Evolutionary conservation across 139 green algal species (phyloP), one percentile per base, ranked within the genome.

Genomic region (Tetradesmus lagerheimii): DNA sequence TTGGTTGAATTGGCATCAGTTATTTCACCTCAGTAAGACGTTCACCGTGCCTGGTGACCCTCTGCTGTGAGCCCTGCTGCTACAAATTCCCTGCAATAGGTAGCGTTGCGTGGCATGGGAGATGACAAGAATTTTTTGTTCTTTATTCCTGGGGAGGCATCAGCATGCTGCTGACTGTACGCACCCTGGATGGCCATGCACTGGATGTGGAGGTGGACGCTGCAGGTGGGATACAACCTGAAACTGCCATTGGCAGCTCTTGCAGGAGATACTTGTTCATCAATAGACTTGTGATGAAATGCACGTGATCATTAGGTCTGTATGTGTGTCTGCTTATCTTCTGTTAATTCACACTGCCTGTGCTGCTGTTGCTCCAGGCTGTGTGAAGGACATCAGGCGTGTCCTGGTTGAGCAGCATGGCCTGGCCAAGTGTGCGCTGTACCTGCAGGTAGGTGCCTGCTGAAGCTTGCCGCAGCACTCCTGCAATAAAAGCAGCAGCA

Each of bases 141-240:
- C 23, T 31, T 71, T 20, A 71, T 5, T 25, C 2, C 31, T 79
- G 31, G 71, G 41, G 71, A 4, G 5, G 57, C 57, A 71, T 23
- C 71, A 79, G 71, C 82, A 87, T 87, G 82, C 82, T 62, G 53
- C 39, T 87, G 35, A 77, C 82, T 38, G 53, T 87, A 9, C n/a
- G 38, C 4, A 87, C 82, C 16, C 82, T 87, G 39, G 82, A 87
- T 78, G 82, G 82, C 20, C 82, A 87, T 37, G 23, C 20, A 25
- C 31, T 87, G 27, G 20, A 77, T 29, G 57, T 87, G 34, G 12
- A 57, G 39, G 53, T 87, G 15, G 82, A 87, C 57, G 47, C 57
- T 34, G 57, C 35, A 25, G 57, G 57, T 71, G 57, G 5, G 57
- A 20, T n/a, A n/a, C n/a, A n/a, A n/a, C n/a, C n/a, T n/a, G n/a